A percentile compares a stretch with the other conserved stretches of the same genome.
phyloP scores from a whole-genome alignment of 371 early-diverging fungal genomes.

The Syncephalastrum racemosum region DNA sequence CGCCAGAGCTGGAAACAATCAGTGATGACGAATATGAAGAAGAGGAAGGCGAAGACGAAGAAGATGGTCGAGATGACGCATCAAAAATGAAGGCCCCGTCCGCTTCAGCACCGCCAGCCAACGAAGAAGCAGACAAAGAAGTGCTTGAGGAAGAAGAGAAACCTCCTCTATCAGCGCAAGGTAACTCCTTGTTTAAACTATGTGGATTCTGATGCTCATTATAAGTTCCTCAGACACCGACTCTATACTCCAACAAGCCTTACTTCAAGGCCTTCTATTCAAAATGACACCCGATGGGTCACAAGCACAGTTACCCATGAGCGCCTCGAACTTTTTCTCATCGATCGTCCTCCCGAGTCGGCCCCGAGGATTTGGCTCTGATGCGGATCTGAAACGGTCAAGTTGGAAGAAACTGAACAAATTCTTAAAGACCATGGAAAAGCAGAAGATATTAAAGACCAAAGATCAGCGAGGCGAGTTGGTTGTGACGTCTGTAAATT shows the following conservation, averaged over 20 bases:
- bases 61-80: neutral
- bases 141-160: slow-evolving; percentile 15
- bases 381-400: slow-evolving; percentile 72
- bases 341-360: slow-evolving; percentile 63
- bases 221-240: slow-evolving; percentile 44
- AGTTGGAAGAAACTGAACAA: slow-evolving; percentile 75
- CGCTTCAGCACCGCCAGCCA: neutral
- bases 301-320: slow-evolving; percentile 55
- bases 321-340: slow-evolving; percentile 64
- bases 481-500: slow-evolving; percentile 57
- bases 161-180: slow-evolving; percentile 12
- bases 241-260: slow-evolving; percentile 52
- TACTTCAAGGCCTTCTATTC: slow-evolving; percentile 63
- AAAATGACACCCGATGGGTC: slow-evolving; percentile 56
- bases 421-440: slow-evolving; percentile 71
- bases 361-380: slow-evolving; percentile 48
- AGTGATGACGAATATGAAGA: slow-evolving; percentile 35
- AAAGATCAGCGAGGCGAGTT: slow-evolving; percentile 71
- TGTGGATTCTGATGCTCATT: neutral
- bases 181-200: slow-evolving; percentile 1
- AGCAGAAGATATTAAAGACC: slow-evolving; percentile 60
- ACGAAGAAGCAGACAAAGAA: slow-evolving; percentile 12
- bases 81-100: too few species aligned
- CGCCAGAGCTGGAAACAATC: slow-evolving; percentile 43
- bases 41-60: slow-evolving; percentile 16